Evolutionary conservation across 2,329 filamentous ascomycete genomes (phyloP).

Genomic region (Talaromyces sp.): DNA sequence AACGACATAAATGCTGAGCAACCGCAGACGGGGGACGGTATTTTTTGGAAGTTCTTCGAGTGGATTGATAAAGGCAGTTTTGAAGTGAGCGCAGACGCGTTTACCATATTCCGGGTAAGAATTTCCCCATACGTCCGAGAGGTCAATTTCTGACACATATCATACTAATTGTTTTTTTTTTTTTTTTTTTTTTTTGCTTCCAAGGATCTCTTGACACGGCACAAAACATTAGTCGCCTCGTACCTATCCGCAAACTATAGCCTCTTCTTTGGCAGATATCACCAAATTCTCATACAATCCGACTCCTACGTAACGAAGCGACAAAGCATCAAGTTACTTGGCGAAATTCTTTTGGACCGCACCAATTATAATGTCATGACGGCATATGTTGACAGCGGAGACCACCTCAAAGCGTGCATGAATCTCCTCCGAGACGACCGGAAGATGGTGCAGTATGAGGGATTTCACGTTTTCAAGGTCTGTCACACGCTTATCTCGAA

Average conservation of each 20-base stretch:
- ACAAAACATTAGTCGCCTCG: conserved; percentile 84
- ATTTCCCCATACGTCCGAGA: background rate
- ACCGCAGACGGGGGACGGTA: conserved; percentile 72
- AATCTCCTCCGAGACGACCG: conserved; percentile 91
- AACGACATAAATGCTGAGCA: conserved; percentile 72
- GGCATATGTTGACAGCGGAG: conserved; percentile 87
- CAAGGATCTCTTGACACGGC: conserved; percentile 87
- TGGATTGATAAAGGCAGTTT: conserved; percentile 98
- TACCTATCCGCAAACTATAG: conserved; percentile 90
- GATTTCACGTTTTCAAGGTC: conserved; percentile 97
- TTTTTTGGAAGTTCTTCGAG: conserved; percentile 95
- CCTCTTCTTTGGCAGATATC: conserved; percentile 88
- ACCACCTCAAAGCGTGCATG: conserved; percentile 98
- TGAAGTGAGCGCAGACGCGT: conserved; percentile 94
- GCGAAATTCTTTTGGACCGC: conserved; percentile 88
- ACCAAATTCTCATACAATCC: conserved; percentile 80
- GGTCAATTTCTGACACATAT: background rate
- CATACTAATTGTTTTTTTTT: conserved; percentile 15
- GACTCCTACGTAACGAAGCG: conserved; percentile 97
- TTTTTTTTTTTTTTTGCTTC: background rate
- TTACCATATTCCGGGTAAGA: conserved; percentile 88
- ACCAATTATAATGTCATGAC: conserved; percentile 99
- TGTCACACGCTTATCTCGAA: conserved; percentile 1
- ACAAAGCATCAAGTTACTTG: conserved; percentile 94
- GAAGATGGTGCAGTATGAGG: conserved; percentile 99